Percentiles rank a stretch among this genome's conserved stretches.
These are phyloP conservation scores for Podaxis sp. DNA, from an alignment of 768 basidiomycete species.

Conservation along the genomic window DNA sequence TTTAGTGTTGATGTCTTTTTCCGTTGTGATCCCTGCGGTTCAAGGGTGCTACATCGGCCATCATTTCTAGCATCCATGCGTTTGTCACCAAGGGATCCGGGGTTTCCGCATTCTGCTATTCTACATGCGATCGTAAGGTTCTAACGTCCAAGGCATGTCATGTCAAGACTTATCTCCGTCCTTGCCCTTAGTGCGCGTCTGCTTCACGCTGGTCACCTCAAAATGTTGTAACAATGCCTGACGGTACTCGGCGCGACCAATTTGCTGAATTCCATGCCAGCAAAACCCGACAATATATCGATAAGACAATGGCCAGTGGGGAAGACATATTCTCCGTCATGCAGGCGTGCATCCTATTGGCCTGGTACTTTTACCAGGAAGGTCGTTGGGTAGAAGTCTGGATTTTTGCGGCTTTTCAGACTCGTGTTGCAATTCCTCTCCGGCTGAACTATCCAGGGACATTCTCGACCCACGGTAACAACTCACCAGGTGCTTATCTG, in stretches of 20 bases:
- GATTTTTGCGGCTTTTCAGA: slow-evolving; percentile 88
- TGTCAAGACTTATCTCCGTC: slow-evolving; percentile 18
- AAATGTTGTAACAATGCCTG: slow-evolving; percentile 62
- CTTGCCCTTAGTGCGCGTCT: slow-evolving; percentile 64
- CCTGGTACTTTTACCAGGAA: slow-evolving; percentile 92
- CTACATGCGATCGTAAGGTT: slow-evolving; percentile 83
- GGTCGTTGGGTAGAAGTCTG: slow-evolving; percentile 90
- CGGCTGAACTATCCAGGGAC: slow-evolving; percentile 87
- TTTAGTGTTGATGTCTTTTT: slow-evolving; percentile 85
- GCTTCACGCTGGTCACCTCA: slow-evolving; percentile 83
- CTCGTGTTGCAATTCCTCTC: slow-evolving; percentile 77
- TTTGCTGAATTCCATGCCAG: slow-evolving; percentile 87
- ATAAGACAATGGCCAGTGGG: slow-evolving; percentile 87
- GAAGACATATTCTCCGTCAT: slow-evolving; percentile 85
- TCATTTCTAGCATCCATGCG: slow-evolving; percentile 80
- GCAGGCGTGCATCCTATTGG: slow-evolving; percentile 83
- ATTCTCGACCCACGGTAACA: slow-evolving; percentile 64
- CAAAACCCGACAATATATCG: slow-evolving; percentile 86
- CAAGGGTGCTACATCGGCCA: slow-evolving; percentile 78
- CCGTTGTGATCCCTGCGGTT: slow-evolving; percentile 83
- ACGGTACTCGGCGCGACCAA: slow-evolving; percentile 77
- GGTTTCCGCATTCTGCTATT: slow-evolving; percentile 87
- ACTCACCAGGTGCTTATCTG: slow-evolving; percentile 76
- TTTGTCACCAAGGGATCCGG: slow-evolving; percentile 75
- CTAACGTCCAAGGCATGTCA: slow-evolving; percentile 5